Base-by-base conservation (phyloP, 2,329 filamentous ascomycete species). In the Mycosphaerella sp. region DNA sequence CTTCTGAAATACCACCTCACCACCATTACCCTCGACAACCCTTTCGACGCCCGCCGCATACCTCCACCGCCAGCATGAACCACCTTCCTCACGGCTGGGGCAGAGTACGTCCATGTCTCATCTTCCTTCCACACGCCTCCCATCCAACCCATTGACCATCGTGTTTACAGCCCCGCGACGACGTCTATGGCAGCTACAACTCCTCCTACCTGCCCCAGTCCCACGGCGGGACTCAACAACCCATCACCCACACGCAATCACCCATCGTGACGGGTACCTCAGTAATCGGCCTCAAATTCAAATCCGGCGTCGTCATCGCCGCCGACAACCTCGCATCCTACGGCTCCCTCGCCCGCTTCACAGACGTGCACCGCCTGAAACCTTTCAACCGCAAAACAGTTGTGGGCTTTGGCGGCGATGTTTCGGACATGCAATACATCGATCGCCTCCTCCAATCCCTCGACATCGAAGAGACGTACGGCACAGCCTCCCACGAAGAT, bases 371-470 rank as follows among this genome's bases (percentile, higher is more conserved):
- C 77, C 91, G 93, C 69, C 85, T 98, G 63, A 89, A 89, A 66
- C 81, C 84, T 65, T 97, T 97, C 74, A 89, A 90, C 74, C 80
- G 84, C 62, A 83, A 85, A 61, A 85, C 89, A 31, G 82, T 97
- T 57, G 80, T 98, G 68, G 93, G 93, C 67, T 95, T 97, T 76
- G 89, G 90, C 72, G 93, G 93, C 72, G 93, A 98, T 77, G 86
- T 98, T 66, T 95, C 89, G 61, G 93, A 98, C 78, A 97, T 98
- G 93, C 93, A 98, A 78, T 95, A 95, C 78, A 84, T 98, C 64
- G 87, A 95, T 81, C 85, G 93, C 65, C 83, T 95, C 68, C 85
- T 98, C 64, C 85, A 81, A 68, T 86, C 88, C 59, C 86, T 97
- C 66, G 84, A 87, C 70, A 89, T 95, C 72, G 81, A 86, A 71